phyloP scores from a whole-genome alignment of 257 asterid species.

The Rehmannia glutinosa region DNA sequence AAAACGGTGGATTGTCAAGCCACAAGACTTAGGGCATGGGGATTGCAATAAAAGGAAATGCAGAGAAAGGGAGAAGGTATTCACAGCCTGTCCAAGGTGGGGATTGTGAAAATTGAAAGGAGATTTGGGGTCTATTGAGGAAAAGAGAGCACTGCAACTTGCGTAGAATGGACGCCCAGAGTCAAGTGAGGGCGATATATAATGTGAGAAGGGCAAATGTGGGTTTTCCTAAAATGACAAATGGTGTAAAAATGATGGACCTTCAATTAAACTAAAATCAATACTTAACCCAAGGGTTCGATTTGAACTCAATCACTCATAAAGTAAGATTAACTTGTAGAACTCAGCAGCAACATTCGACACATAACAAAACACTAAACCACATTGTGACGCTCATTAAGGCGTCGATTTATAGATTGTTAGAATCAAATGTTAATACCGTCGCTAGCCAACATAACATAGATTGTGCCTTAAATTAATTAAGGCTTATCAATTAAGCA shows the following conservation, averaged over 20 bases:
- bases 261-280: neutral
- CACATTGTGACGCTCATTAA: neutral
- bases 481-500: neutral
- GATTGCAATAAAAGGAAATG: neutral
- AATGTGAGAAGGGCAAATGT: slow-evolving; percentile 2
- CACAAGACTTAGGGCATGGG: neutral
- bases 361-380: neutral
- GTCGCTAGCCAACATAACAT: neutral
- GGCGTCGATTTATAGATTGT: neutral
- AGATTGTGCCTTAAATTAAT: slow-evolving; percentile 3
- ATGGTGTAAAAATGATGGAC: neutral
- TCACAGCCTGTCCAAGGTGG: neutral
- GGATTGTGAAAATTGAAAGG: neutral
- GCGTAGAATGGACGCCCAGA: neutral
- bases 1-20: neutral
- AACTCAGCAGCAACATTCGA: neutral
- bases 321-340: slow-evolving; percentile 4
- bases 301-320: slow-evolving; percentile 1
- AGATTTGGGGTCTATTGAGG: neutral
- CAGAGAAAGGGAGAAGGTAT: neutral
- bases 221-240: neutral
- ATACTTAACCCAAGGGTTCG: neutral
- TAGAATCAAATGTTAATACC: neutral
- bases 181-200: neutral
- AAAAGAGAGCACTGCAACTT: slow-evolving; percentile 3